These are phyloP conservation scores for Zhuliangozyma parablackwelliae DNA, from an alignment of 1,139 yeast species.

Conservation along the genomic window DNA sequence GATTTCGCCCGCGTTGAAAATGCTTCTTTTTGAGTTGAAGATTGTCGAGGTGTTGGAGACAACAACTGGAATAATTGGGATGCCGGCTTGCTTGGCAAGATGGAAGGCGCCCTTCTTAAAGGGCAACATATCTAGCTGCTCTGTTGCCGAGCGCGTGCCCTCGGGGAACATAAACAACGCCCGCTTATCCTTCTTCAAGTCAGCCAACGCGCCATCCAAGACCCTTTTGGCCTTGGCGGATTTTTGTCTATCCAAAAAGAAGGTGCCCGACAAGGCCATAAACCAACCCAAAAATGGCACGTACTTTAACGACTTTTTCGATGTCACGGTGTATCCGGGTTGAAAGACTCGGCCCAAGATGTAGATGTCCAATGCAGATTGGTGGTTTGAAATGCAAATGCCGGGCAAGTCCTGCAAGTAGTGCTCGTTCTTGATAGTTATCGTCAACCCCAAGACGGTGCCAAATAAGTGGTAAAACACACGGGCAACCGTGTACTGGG, in stretches of 20 bases:
- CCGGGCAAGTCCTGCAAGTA: conserved; percentile 65
- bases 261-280: conserved; percentile 83
- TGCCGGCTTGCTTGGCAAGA: conserved; percentile 85
- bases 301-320: conserved; percentile 77
- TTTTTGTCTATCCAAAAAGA: conserved; percentile 83
- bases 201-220: conserved; percentile 61
- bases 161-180: conserved; percentile 88
- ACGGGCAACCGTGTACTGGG: conserved; percentile 90
- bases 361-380: conserved; percentile 78
- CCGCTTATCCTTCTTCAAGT: conserved; percentile 56
- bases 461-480: conserved; percentile 65
- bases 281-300: conserved; percentile 97
- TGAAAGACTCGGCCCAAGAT: conserved; percentile 82
- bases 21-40: conserved; percentile 52
- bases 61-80: conserved; percentile 85
- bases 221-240: conserved; percentile 72
- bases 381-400: conserved; percentile 85
- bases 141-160: conserved; percentile 85
- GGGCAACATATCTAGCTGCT: conserved; percentile 67
- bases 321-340: conserved; percentile 86
- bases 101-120: conserved; percentile 98
- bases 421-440: conserved; percentile 57
- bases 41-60: conserved; percentile 80
- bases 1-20: conserved; percentile 62
- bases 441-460: conserved; percentile 59